Evolutionary conservation across 768 basidiomycete species (phyloP).

Genomic region (Pholiota molesta): DNA sequence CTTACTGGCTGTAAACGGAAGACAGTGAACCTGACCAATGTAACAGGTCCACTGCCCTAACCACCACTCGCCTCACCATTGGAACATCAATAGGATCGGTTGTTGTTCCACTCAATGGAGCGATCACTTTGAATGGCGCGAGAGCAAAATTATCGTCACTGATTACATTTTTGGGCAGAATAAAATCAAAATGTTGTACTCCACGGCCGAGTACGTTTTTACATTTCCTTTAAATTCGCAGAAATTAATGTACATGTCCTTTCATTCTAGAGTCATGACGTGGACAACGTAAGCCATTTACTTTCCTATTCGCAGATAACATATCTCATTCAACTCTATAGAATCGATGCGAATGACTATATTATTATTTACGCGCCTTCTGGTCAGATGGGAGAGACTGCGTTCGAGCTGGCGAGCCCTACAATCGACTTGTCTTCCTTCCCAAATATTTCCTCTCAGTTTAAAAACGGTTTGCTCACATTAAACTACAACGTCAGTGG

Average conservation of each 20-base stretch:
- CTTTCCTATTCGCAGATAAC: neutral
- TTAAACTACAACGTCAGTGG: conserved; percentile 40
- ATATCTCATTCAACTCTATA: conserved; percentile 15
- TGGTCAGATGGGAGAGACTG: conserved; percentile 48
- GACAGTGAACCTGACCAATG: neutral
- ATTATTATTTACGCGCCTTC: conserved; percentile 44
- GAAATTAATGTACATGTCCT: neutral
- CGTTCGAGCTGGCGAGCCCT: conserved; percentile 34
- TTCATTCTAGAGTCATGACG: conserved; percentile 46
- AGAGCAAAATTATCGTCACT: conserved; percentile 53
- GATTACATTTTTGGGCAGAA: conserved; percentile 47
- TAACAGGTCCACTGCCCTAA: conserved; percentile 44
- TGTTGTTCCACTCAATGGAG: conserved; percentile 40
- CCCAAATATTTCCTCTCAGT: conserved; percentile 34
- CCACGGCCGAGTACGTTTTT: conserved; percentile 46
- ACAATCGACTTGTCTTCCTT: conserved; percentile 32
- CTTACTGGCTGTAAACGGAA: neutral
- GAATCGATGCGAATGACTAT: conserved; percentile 44
- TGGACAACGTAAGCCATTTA: conserved; percentile 48
- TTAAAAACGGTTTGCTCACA: conserved; percentile 39
- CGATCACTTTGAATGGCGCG: conserved; percentile 47
- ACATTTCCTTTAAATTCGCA: neutral
- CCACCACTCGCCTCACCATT: conserved; percentile 44
- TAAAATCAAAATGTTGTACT: conserved; percentile 41
- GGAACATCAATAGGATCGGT: conserved; percentile 43